These are phyloP conservation scores for Xylariaceae sp. DNA, from an alignment of 2,329 filamentous ascomycete genomes.

Conservation along the genomic window DNA sequence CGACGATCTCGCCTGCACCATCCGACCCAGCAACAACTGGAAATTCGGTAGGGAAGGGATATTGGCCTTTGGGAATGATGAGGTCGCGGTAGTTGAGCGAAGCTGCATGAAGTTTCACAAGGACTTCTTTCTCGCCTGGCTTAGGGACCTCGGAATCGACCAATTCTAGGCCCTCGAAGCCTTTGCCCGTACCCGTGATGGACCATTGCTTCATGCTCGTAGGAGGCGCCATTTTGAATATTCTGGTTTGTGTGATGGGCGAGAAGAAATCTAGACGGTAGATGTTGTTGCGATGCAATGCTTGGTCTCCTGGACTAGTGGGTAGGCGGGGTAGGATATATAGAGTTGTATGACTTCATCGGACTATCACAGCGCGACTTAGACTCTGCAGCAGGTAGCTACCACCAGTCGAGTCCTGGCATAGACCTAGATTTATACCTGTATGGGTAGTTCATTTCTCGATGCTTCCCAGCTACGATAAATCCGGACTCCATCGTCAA, in stretches of 20 bases:
- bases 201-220: conserved; percentile 47
- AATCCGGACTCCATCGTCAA: too few relatives aligned
- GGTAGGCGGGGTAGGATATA: too few relatives aligned
- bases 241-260: not conserved
- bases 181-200: conserved; percentile 45
- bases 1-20: conserved; percentile 50
- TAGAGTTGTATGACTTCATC: too few relatives aligned
- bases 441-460: too few relatives aligned
- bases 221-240: conserved; percentile 11
- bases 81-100: conserved; percentile 55
- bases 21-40: conserved; percentile 50
- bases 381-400: too few relatives aligned
- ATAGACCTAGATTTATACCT: too few relatives aligned
- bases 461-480: too few relatives aligned
- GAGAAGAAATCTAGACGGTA: too few relatives aligned
- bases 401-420: too few relatives aligned
- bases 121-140: conserved; percentile 65
- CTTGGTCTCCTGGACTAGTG: too few relatives aligned
- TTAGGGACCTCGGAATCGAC: conserved; percentile 52
- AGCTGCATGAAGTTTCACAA: conserved; percentile 59
- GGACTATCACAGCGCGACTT: too few relatives aligned
- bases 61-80: conserved; percentile 45
- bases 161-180: conserved; percentile 58
- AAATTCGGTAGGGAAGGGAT: conserved; percentile 40
- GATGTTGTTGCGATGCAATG: too few relatives aligned